Evolutionary conservation across 2,329 filamentous ascomycete species (phyloP).

Genomic region (Alternaria viburni): DNA sequence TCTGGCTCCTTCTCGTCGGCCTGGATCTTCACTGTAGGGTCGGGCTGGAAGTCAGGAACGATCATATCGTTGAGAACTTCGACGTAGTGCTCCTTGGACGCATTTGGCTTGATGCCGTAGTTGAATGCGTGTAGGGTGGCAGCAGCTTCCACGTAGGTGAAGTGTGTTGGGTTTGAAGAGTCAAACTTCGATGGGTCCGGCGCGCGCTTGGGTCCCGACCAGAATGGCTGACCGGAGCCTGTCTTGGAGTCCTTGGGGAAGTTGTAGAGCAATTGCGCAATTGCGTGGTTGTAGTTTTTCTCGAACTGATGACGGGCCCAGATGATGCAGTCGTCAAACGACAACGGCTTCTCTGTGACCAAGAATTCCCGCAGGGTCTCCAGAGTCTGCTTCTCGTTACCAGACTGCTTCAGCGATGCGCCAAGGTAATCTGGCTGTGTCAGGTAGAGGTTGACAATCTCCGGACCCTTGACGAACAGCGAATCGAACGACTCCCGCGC

Average conservation of each 20-base stretch:
- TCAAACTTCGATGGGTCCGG: slow-evolving; percentile 92
- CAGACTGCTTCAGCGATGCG: slow-evolving; percentile 85
- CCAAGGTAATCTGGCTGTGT: slow-evolving; percentile 90
- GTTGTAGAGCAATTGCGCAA: slow-evolving; percentile 93
- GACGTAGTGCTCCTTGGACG: slow-evolving; percentile 73
- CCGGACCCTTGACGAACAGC: slow-evolving; percentile 89
- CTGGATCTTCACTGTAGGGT: slow-evolving; percentile 92
- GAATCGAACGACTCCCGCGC: slow-evolving; percentile 94
- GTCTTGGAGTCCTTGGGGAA: slow-evolving; percentile 95
- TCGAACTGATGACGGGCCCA: slow-evolving; percentile 96
- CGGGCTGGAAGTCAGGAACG: slow-evolving; percentile 91
- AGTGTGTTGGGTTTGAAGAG: slow-evolving; percentile 80
- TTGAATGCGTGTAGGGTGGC: slow-evolving; percentile 97
- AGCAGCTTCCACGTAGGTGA: slow-evolving; percentile 83
- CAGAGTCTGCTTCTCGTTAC: slow-evolving; percentile 91
- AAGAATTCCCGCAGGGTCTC: slow-evolving; percentile 90
- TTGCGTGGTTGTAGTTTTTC: slow-evolving; percentile 95
- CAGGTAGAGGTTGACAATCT: slow-evolving; percentile 93
- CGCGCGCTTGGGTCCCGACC: slow-evolving; percentile 97
- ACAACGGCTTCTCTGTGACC: slow-evolving; percentile 87
- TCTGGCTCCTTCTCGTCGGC: slow-evolving; percentile 95
- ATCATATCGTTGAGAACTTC: slow-evolving; percentile 91
- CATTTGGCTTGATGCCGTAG: slow-evolving; percentile 90
- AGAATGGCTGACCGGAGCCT: slow-evolving; percentile 88
- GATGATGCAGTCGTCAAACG: slow-evolving; percentile 93